Evolutionary conservation across 2,329 filamentous ascomycete species (phyloP).

Genomic region (Ilyonectria sp.): DNA sequence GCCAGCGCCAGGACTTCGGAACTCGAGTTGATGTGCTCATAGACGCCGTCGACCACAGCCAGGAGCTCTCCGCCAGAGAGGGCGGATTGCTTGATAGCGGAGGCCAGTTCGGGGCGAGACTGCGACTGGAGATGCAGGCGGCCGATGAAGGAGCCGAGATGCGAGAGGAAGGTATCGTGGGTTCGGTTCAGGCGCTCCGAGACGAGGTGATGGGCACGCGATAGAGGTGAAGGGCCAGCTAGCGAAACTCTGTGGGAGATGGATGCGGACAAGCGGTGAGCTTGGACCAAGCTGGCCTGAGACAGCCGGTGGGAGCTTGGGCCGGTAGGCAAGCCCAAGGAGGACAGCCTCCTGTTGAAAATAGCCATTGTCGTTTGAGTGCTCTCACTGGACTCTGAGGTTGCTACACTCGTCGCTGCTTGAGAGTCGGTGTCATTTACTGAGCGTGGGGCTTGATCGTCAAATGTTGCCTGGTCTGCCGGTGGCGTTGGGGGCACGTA

Average conservation of each 20-base stretch:
- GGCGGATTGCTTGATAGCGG: slow-evolving; percentile 87
- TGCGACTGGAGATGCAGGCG: slow-evolving; percentile 92
- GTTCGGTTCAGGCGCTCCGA: slow-evolving; percentile 85
- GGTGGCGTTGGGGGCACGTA: slow-evolving; percentile 75
- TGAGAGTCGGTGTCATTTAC: slow-evolving; percentile 59
- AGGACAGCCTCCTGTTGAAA: slow-evolving; percentile 64
- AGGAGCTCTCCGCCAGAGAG: slow-evolving; percentile 85
- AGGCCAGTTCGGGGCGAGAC: slow-evolving; percentile 85
- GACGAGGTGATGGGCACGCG: slow-evolving; percentile 80
- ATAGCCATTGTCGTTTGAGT: slow-evolving; percentile 54
- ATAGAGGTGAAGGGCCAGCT: slow-evolving; percentile 75
- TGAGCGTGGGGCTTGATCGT: slow-evolving; percentile 53
- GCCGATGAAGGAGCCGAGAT: slow-evolving; percentile 94
- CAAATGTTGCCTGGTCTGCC: slow-evolving; percentile 69
- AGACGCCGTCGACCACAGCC: slow-evolving; percentile 85
- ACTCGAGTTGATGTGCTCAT: slow-evolving; percentile 80
- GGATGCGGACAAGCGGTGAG: slow-evolving; percentile 66
- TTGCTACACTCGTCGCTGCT: slow-evolving; percentile 52
- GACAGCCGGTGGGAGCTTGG: slow-evolving; percentile 54
- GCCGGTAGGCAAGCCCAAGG: slow-evolving; percentile 55
- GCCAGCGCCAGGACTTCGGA: slow-evolving; percentile 77
- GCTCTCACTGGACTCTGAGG: slow-evolving; percentile 55
- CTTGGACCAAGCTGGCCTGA: slow-evolving; percentile 54
- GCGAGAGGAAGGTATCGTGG: slow-evolving; percentile 91
- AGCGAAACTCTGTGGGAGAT: slow-evolving; percentile 84